Evolutionary conservation across 2,329 filamentous ascomycete genomes (phyloP).

Genomic region (Periconia sp.): DNA sequence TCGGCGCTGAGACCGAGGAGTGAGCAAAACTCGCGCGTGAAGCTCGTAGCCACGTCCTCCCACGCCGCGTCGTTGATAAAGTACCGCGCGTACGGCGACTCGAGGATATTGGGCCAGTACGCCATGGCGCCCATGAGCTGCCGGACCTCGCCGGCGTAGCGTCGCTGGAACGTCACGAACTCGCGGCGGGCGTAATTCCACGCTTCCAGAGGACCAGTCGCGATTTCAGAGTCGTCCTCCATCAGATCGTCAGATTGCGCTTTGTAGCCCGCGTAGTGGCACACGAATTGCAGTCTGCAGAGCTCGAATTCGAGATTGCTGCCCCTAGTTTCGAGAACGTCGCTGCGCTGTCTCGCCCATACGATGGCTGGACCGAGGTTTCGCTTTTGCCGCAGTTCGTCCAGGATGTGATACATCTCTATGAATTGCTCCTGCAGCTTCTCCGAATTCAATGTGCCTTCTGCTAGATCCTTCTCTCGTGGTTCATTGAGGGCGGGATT

Average conservation of each 20-base stretch:
- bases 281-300: conserved; percentile 84
- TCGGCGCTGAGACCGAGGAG: conserved; percentile 86
- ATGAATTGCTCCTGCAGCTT: conserved; percentile 79
- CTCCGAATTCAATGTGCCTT: conserved; percentile 62
- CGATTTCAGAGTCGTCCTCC: conserved; percentile 13
- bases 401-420: conserved; percentile 87
- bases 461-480: conserved; percentile 50
- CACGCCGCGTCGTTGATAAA: conserved; percentile 78
- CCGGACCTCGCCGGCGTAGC: conserved; percentile 78
- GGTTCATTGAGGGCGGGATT: conserved; percentile 38
- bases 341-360: conserved; percentile 76
- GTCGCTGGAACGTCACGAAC: conserved; percentile 72
- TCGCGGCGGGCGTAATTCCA: conserved; percentile 73
- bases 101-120: conserved; percentile 71
- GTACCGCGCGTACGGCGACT: conserved; percentile 76
- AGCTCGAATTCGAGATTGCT: conserved; percentile 96
- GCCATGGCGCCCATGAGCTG: conserved; percentile 80
- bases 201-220: conserved; percentile 61
- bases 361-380: conserved; percentile 82
- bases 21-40: conserved; percentile 93
- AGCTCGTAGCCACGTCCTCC: conserved; percentile 80
- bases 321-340: conserved; percentile 73
- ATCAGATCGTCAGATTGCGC: conserved; percentile 56
- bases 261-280: conserved; percentile 66
- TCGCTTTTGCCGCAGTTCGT: conserved; percentile 68